phyloP scores from a whole-genome alignment of 352 stramenopile genomes.

The Phytopythium ostracodes region DNA sequence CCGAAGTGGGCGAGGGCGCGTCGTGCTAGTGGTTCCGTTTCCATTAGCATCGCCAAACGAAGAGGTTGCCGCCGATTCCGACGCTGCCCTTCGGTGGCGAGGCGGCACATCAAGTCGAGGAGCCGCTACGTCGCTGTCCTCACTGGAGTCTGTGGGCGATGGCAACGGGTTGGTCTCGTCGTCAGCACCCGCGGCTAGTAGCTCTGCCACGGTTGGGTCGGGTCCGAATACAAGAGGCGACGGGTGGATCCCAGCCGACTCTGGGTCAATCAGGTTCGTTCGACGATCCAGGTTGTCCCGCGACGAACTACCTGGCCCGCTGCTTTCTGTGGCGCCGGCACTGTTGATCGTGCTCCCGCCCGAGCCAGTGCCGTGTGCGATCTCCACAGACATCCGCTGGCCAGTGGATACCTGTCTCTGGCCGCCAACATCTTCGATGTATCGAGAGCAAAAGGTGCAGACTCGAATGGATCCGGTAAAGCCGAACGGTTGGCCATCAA shows the following conservation, averaged over 20 bases:
- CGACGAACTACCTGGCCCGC: neutral
- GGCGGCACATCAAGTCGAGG: slow-evolving; percentile 8
- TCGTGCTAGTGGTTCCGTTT: neutral
- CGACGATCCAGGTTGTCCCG: slow-evolving; percentile 14
- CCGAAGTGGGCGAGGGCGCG: neutral
- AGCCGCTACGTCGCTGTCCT: slow-evolving; percentile 5
- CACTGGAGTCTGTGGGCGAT: slow-evolving; percentile 28
- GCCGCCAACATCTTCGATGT: slow-evolving; percentile 34
- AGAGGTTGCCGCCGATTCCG: slow-evolving; percentile 20
- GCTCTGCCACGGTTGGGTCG: slow-evolving; percentile 14
- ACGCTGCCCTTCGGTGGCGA: slow-evolving; percentile 22
- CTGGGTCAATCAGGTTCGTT: slow-evolving; percentile 15
- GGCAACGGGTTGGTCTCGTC: slow-evolving; percentile 6
- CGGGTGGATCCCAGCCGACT: slow-evolving; percentile 16
- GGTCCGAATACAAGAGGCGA: slow-evolving; percentile 39
- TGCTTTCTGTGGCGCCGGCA: neutral
- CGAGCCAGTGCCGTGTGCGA: neutral
- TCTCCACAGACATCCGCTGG: neutral
- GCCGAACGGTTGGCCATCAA: slow-evolving; percentile 53
- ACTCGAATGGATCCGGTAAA: slow-evolving; percentile 59
- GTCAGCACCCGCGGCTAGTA: neutral
- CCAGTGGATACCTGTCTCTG: slow-evolving; percentile 19
- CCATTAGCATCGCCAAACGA: neutral
- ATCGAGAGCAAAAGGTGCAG: slow-evolving; percentile 71
- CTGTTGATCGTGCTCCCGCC: neutral